Base-by-base conservation (phyloP, 805 yeast genomes). In the Teunomyces cretensis region DNA sequence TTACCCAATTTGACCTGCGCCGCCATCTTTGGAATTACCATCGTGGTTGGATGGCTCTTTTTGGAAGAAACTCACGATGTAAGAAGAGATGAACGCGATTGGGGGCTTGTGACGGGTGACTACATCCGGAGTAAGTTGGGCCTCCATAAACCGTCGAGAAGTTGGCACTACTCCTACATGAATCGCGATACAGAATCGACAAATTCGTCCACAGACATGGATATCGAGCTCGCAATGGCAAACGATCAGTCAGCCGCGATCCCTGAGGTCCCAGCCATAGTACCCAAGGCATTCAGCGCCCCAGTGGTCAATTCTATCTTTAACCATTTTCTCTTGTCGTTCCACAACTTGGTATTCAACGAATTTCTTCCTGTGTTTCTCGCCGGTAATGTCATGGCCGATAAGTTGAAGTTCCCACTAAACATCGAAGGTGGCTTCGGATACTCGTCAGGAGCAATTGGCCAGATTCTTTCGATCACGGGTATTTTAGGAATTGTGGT, bases 301-400 rank as follows among this genome's bases (percentile, higher is more conserved):
- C 57, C 60, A 11, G 70, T 68, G 13, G 42, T 64, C 6, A 58
- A 58, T 35, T 53, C 66, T 8, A 64, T 69, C 42, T 16, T 58
- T 58, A 45, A 72, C 60, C 57, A 73, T 53, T 72, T 77, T 41
- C 54, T 70, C 17, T 56, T 74, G 50, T 65, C 79, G 13, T 67
- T 79, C 40, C 82, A 77, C 54, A 56, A 65, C 12, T 62, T 76
- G 13, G 80, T 77, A 3, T 78, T 64, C 55, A 72, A 74, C 30
- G 84, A 80, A 57, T 76, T 81, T 44, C 55, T 81, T 38, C 86
- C 86, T 0, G 74, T 81, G 4, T 74, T 75, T 44, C 61, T 81
- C 9, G 80, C 84, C 1, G 59, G 65, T 5, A 49, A 56, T 8
- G 50, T 58, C 14, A 44, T 50, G 16, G 46, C 48, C 2, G 60